Conservation (phyloP, 2,329 filamentous ascomycete genomes). For the Arachnopeziza araneosa region DNA sequence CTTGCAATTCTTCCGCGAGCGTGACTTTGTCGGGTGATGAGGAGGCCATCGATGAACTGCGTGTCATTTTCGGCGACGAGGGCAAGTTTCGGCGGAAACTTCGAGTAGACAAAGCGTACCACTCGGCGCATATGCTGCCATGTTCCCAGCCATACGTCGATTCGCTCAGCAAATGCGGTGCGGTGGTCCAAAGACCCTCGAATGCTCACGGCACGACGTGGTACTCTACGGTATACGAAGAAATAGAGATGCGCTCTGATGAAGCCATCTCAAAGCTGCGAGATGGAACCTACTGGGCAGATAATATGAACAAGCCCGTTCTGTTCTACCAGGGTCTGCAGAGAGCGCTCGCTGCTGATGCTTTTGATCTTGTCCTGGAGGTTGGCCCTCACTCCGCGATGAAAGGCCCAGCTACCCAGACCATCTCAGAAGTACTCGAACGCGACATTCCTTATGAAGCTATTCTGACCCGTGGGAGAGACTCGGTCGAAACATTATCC, state of each 20-base stretch:
- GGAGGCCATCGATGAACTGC: conserved; percentile 13
- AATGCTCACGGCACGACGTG: conserved; percentile 27
- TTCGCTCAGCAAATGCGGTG: neutral
- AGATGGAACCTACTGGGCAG: conserved; percentile 18
- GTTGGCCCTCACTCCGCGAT: conserved; percentile 23
- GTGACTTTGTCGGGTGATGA: conserved; percentile 27
- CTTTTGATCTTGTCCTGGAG: conserved; percentile 17
- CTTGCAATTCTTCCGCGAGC: conserved; percentile 27
- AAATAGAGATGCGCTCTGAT: conserved; percentile 28
- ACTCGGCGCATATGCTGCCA: conserved; percentile 22
- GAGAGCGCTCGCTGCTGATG: conserved; percentile 4
- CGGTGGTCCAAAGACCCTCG: neutral
- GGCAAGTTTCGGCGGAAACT: conserved; percentile 15
- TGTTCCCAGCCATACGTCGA: conserved; percentile 9
- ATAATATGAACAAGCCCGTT: conserved; percentile 38
- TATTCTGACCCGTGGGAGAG: conserved; percentile 5
- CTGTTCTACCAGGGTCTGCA: conserved; percentile 37
- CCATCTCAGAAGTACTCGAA: conserved; percentile 9
- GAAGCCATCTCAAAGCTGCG: neutral
- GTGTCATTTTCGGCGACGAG: conserved; percentile 4
- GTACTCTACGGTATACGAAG: neutral
- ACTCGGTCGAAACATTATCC: conserved; percentile 1
- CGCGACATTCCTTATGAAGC: conserved; percentile 11
- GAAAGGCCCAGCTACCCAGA: conserved; percentile 15
- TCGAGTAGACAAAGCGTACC: conserved; percentile 25